Evolutionary conservation across 768 basidiomycete species (phyloP), one percentile per base, ranked within the genome.

Genomic region (Rhizopogon vulgaris): DNA sequence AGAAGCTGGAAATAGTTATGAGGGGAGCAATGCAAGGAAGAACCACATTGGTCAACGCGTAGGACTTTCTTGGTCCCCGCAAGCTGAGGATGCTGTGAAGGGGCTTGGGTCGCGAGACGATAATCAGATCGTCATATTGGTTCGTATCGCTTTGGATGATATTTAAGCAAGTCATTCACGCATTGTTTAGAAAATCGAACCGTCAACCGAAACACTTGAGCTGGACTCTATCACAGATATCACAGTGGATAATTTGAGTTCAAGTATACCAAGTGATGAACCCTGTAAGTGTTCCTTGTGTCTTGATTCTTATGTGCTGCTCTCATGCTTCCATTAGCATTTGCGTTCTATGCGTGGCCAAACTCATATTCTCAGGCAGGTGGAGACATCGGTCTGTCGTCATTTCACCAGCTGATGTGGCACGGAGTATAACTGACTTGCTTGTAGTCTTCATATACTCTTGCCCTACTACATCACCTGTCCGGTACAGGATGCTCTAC

Each of bases 401-500:
- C 2, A 4, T 34, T 11, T 25, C 11, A 12, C 53, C 53, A 24
- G 41, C 18, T 22, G 17, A 8, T 7, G 15, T 34, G 18, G 14
- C 18, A 46, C 18, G 22, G 2, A 18, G 18, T 34, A 46, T 55
- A 42, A 12, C 43, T 43, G 38, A 52, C 42, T 30, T 56, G 24
- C 8, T 11, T 24, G 28, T 56, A 92, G 87, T 89, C 46, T 94
- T 93, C 69, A 88, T 96, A 52, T 98, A 97, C 69, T 88, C 87
- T 17, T 98, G 94, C 65, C 94, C 94, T 0, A 78, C 84, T 3
- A 61, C 69, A 12, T 90, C 88, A 6, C 87, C 89, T 1, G 77
- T 96, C 69, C 91, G 90, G 61, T 75, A 84, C 55, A 79, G 93
- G 40, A 94, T 98, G 90, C 64, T 96, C 34, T 95, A 94, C 69